A percentile compares a stretch with the other conserved stretches of the same genome.
These are phyloP conservation scores for Lipomyces anomalus DNA, from an alignment of 805 yeast species.

Conservation along the genomic window DNA sequence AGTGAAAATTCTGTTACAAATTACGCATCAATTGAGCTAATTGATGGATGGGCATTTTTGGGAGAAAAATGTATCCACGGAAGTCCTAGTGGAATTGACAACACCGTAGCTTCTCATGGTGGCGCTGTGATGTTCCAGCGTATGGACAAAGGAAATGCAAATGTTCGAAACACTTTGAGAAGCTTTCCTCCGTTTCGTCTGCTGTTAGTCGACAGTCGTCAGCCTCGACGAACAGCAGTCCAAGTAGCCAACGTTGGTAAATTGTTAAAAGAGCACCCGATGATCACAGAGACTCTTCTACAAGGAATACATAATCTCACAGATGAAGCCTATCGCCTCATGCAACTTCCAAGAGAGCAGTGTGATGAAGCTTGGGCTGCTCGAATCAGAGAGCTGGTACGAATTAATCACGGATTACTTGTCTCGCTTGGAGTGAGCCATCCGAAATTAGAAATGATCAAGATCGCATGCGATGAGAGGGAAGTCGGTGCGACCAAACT, in stretches of 20 bases:
- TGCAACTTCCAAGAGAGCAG: constrained; percentile 38
- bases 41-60: constrained; percentile 82
- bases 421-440: constrained; percentile 88
- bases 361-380: constrained; percentile 24
- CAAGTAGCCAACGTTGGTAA: constrained; percentile 72
- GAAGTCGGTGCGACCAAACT: constrained; percentile 81
- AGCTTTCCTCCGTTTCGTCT: constrained; percentile 69
- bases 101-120: constrained; percentile 91
- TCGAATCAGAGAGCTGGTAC: constrained; percentile 54
- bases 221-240: constrained; percentile 82
- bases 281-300: constrained; percentile 51
- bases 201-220: constrained; percentile 73
- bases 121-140: constrained; percentile 92
- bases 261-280: constrained; percentile 49
- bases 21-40: constrained; percentile 46
- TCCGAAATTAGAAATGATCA: constrained; percentile 77
- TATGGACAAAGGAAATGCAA: constrained; percentile 16
- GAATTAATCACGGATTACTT: constrained; percentile 81
- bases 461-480: constrained; percentile 55
- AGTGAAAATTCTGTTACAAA: constrained; percentile 28
- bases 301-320: constrained; percentile 74
- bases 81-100: constrained; percentile 93
- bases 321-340: constrained; percentile 60
- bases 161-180: constrained; percentile 12
- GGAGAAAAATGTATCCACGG: constrained; percentile 97